These are phyloP conservation scores for Senna siamea DNA, from an alignment of 306 rosid species.

Conservation along the genomic window DNA sequence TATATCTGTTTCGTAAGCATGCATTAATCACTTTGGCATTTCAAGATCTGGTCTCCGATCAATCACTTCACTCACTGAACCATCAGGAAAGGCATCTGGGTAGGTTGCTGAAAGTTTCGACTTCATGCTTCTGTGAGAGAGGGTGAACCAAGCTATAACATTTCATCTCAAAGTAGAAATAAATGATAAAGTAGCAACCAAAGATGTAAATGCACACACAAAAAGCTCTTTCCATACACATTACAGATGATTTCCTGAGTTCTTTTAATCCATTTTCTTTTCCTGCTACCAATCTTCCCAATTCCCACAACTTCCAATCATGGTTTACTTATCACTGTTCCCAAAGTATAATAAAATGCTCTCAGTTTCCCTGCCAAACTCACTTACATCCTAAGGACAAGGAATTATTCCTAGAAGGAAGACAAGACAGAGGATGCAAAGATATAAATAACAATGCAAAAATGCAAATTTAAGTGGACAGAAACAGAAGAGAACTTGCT, in stretches of 20 bases:
- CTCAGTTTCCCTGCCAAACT: constrained; percentile 1
- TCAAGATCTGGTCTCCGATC: constrained; percentile 94
- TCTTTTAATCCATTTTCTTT: constrained; percentile 9
- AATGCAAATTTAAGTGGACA: too few relatives aligned
- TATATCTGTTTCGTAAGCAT: constrained; percentile 7
- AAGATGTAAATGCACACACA: not conserved
- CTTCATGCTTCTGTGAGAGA: constrained; percentile 78
- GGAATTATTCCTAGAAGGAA: not conserved
- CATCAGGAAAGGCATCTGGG: constrained; percentile 85
- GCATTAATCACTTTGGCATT: constrained; percentile 56
- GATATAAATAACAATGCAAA: too few relatives aligned
- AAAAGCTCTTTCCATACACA: not conserved
- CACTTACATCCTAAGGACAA: not conserved
- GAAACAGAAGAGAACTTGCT: too few relatives aligned
- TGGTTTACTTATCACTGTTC: not conserved
- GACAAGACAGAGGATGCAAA: not conserved
- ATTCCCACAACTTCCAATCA: not conserved
- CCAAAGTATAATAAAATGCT: not conserved
- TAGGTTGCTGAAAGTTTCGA: constrained; percentile 71
- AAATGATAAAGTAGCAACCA: too few relatives aligned
- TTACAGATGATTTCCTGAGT: not conserved
- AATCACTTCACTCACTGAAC: constrained; percentile 50
- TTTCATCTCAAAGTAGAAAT: too few relatives aligned
- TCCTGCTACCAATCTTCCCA: not conserved
- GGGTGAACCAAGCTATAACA: constrained; percentile 12